Evolutionary conservation across 2,329 filamentous ascomycete species (phyloP), one percentile per base, ranked within the genome.

Genomic region (Exophiala sideris): DNA sequence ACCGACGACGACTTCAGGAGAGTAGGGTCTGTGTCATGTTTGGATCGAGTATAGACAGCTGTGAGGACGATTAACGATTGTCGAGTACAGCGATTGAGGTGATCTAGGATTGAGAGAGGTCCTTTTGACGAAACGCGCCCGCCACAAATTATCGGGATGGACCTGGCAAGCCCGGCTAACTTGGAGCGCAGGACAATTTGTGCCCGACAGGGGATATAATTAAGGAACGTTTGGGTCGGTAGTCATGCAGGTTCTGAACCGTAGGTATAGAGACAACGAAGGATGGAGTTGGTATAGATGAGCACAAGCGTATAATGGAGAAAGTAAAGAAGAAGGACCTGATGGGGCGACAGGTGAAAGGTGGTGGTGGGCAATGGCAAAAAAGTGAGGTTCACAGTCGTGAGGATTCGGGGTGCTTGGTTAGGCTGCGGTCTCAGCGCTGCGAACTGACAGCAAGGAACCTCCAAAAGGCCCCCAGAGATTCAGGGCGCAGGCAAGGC

Each of bases 1-100:
- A 60, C 57, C 54, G 57, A 54, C 57, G 49, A 48, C 57, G 57
- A 60, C 57, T 60, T 60, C 54, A 60, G 54, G 54, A 14, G 35
- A 49, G 40, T 16, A 38, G 50, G 40, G 47, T 47, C 52, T 57
- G 51, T 47, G 35, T 52, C 57, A 60, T 60, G 52, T 59, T 54
- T 21, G 24, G 14, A 21, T 36, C 16, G 46, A 41, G 16, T n/a
- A 16, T n/a, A 39, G 14, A 40, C 14, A 20, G 18, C 10, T 18
- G 14, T 21, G 3, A 34, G 24, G 32, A 34, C 46, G 33, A 32
- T 44, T 38, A 29, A 42, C n/a, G 24, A 47, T 54, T 32, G 50
- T 54, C 14, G 45, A 57, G 49, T 35, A 48, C 7, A 29, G 24
- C 24, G 24, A 29, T 47, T 18, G 54, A 47, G 52, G 40, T 45